phyloP scores from a whole-genome alignment of 805 yeast genomes.

The Ogataea glucozyma region DNA sequence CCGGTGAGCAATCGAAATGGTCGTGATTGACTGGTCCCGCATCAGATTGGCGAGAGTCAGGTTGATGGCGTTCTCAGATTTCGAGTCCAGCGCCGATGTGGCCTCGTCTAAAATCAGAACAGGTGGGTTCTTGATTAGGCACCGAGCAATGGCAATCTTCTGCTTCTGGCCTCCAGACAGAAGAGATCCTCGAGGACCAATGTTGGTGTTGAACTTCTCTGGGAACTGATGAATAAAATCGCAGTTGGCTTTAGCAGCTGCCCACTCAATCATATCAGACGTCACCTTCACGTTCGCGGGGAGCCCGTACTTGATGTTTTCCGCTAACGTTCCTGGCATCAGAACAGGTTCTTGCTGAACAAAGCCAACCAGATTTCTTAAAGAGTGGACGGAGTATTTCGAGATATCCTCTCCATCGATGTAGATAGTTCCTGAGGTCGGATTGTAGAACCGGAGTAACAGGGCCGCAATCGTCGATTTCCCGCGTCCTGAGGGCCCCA shows the following conservation, averaged over 20 bases:
- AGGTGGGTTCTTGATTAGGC: constrained; percentile 64
- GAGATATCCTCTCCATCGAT: constrained; percentile 69
- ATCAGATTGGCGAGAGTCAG: constrained; percentile 62
- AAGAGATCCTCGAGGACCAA: constrained; percentile 74
- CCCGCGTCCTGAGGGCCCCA: constrained; percentile 95
- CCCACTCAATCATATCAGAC: constrained; percentile 60
- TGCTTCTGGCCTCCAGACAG: constrained; percentile 79
- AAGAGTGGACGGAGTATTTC: constrained; percentile 71
- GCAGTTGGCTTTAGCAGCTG: constrained; percentile 75
- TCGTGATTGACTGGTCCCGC: constrained; percentile 61
- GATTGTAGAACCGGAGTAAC: constrained; percentile 81
- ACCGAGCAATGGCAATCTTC: constrained; percentile 74
- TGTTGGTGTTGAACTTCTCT: constrained; percentile 74
- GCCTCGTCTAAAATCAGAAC: constrained; percentile 75
- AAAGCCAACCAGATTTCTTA: constrained; percentile 75
- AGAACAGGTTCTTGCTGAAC: constrained; percentile 92
- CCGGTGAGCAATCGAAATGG: constrained; percentile 89
- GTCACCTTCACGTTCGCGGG: constrained; percentile 51
- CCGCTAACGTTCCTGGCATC: constrained; percentile 82
- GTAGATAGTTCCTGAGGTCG: constrained; percentile 61
- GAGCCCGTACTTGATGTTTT: constrained; percentile 79
- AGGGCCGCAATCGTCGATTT: constrained; percentile 87
- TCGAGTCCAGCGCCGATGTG: constrained; percentile 89
- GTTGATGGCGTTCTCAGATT: constrained; percentile 83
- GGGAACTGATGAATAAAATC: constrained; percentile 75